Percentiles rank a stretch among this genome's conserved stretches.
These are phyloP conservation scores for Vigna radiata DNA, from an alignment of 306 rosid genomes.

Conservation along the genomic window DNA sequence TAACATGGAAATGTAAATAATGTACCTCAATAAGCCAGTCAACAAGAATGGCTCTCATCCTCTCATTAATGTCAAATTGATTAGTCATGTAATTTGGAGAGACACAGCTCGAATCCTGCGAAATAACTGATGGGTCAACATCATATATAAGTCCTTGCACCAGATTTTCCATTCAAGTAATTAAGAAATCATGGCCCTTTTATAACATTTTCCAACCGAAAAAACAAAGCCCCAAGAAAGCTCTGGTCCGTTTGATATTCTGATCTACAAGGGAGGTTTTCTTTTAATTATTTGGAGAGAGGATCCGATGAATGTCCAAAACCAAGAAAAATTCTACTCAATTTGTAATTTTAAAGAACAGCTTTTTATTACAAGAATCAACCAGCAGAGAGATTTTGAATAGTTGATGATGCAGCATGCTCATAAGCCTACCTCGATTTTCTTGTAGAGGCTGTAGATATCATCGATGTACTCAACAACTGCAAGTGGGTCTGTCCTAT, in stretches of 20 bases:
- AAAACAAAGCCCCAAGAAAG: neutral
- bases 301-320: neutral
- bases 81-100: slow-evolving; percentile 51
- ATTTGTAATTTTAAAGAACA: neutral
- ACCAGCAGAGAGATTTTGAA: neutral
- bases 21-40: slow-evolving; percentile 62
- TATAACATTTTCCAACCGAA: neutral
- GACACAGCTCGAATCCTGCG: slow-evolving; percentile 47
- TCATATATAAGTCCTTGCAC: neutral
- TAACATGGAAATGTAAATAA: neutral
- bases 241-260: neutral
- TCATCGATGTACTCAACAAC: slow-evolving; percentile 56
- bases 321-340: neutral
- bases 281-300: no score
- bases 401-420: neutral
- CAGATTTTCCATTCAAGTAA: neutral
- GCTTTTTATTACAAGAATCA: neutral
- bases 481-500: slow-evolving; percentile 50
- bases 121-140: slow-evolving; percentile 26
- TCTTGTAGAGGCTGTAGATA: slow-evolving; percentile 40
- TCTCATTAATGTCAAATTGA: slow-evolving; percentile 56
- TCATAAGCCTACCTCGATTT: slow-evolving; percentile 39
- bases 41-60: slow-evolving; percentile 58
- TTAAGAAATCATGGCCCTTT: neutral
- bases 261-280: neutral